These are phyloP conservation scores for Cutaneotrichosporon sp. DNA, from an alignment of 1,284 basidiomycete species.

Conservation along the genomic window DNA sequence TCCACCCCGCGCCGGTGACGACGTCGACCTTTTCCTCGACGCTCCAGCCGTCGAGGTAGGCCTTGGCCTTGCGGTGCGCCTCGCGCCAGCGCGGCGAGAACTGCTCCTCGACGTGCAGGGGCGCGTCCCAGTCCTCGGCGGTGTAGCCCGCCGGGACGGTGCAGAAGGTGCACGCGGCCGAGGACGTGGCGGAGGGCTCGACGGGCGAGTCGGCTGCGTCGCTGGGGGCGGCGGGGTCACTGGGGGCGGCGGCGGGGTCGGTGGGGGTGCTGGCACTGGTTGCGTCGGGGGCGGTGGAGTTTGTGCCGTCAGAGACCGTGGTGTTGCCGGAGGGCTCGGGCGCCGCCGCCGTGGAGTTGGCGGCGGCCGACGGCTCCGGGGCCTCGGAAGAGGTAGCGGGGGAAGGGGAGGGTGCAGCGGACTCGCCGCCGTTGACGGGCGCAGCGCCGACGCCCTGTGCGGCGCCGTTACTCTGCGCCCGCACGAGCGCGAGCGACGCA, in stretches of 20 bases:
- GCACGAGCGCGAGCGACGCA: neutral
- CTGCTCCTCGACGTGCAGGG: constrained; percentile 20
- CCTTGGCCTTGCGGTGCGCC: constrained; percentile 47
- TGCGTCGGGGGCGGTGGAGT: too few species aligned
- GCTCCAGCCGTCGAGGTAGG: constrained; percentile 51
- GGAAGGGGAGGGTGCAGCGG: neutral
- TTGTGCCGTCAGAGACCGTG: too few species aligned
- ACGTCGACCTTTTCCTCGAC: constrained; percentile 56
- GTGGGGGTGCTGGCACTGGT: neutral
- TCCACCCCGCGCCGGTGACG: constrained; percentile 55
- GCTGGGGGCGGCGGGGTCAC: too few species aligned
- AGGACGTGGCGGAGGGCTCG: neutral
- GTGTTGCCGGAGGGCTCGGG: too few species aligned
- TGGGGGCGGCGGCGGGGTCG: neutral
- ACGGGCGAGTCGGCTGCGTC: too few species aligned
- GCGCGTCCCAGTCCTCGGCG: constrained; percentile 26
- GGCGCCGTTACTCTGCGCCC: neutral
- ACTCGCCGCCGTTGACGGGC: too few species aligned
- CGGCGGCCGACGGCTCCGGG: neutral
- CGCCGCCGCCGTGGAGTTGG: neutral
- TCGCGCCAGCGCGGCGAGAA: constrained; percentile 29
- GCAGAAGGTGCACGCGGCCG: constrained; percentile 17
- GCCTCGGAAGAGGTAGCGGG: neutral
- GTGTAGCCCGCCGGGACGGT: constrained; percentile 31
- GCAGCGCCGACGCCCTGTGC: too few species aligned